Conservation (phyloP, 176 grass and related monocot species). For the Raddia guianensis region DNA sequence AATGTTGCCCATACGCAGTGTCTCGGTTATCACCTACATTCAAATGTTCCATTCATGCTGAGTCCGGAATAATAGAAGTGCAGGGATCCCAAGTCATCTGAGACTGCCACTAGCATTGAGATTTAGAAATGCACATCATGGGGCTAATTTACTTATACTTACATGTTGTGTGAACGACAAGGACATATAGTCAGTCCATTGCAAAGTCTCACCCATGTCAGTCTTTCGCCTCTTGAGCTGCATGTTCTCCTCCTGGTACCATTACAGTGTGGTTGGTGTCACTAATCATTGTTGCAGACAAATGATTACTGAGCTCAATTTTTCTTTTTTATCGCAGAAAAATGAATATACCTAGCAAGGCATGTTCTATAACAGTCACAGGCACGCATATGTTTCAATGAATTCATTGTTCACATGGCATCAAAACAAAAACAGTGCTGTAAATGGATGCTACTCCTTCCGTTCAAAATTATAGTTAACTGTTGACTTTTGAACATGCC, state of each 20-base stretch:
- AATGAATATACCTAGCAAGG: not conserved
- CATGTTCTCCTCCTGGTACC: slow-evolving; percentile 84
- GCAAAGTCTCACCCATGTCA: slow-evolving; percentile 50
- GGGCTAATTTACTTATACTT: slow-evolving; percentile 15
- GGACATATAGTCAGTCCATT: slow-evolving; percentile 93
- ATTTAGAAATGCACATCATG: no score
- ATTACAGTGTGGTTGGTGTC: slow-evolving; percentile 5
- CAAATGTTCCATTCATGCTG: not conserved
- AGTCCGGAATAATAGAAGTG: not conserved
- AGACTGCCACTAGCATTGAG: not conserved
- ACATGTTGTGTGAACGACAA: slow-evolving; percentile 92
- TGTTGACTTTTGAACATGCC: no score
- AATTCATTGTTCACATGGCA: slow-evolving; percentile 37
- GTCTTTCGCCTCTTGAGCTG: slow-evolving; percentile 65
- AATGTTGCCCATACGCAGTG: slow-evolving; percentile 82
- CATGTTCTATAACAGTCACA: slow-evolving; percentile 47
- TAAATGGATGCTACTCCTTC: slow-evolving; percentile 26
- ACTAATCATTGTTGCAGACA: slow-evolving; percentile 27
- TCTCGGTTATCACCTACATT: slow-evolving; percentile 73
- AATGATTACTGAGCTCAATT: not conserved
- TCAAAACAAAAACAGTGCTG: slow-evolving; percentile 31
- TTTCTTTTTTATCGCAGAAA: not conserved
- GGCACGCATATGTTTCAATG: slow-evolving; percentile 30
- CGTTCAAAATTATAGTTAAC: no score
- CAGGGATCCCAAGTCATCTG: not conserved